Evolutionary conservation across 1,139 yeast species (phyloP).

Genomic region (Zygosaccharomyces pseudobailii): DNA sequence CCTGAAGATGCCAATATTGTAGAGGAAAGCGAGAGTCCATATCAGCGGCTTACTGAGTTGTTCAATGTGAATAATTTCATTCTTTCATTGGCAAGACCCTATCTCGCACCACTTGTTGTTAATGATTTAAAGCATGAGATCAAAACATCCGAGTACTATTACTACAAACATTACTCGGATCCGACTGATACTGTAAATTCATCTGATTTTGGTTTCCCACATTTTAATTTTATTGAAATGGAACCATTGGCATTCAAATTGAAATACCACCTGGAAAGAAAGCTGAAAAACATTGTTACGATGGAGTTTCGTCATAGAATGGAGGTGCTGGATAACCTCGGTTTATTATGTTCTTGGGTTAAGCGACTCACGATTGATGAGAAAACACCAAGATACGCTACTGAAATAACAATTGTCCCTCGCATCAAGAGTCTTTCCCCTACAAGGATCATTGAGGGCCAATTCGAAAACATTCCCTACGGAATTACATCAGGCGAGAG

Average conservation of each 20-base stretch:
- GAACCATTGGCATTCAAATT: slow-evolving; percentile 44
- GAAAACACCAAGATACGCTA: slow-evolving; percentile 67
- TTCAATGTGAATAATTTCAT: slow-evolving; percentile 92
- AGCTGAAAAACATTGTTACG: slow-evolving; percentile 39
- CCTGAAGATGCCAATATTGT: slow-evolving; percentile 41
- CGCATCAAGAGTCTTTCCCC: slow-evolving; percentile 73
- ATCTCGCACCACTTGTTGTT: slow-evolving; percentile 80
- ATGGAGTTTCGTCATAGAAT: slow-evolving; percentile 81
- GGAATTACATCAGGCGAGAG: slow-evolving; percentile 91
- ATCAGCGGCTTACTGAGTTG: slow-evolving; percentile 81
- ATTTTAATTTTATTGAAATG: slow-evolving; percentile 36
- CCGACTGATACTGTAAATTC: slow-evolving; percentile 21
- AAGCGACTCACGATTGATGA: slow-evolving; percentile 84
- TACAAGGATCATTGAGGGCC: slow-evolving; percentile 48
- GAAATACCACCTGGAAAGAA: slow-evolving; percentile 38
- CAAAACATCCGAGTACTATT: slow-evolving; percentile 36
- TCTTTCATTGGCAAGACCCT: slow-evolving; percentile 87
- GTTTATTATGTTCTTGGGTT: slow-evolving; percentile 64
- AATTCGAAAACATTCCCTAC: slow-evolving; percentile 71
- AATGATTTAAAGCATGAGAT: slow-evolving; percentile 70
- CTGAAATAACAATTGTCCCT: slow-evolving; percentile 88
- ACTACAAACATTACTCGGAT: slow-evolving; percentile 33
- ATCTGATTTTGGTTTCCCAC: slow-evolving; percentile 27
- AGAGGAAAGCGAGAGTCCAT: slow-evolving; percentile 55
- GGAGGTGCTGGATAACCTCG: slow-evolving; percentile 72